Percentiles rank a stretch among this genome's conserved stretches.
Conservation (phyloP, 2,329 filamentous ascomycete genomes). For the Orbilia blumenaviensis region DNA sequence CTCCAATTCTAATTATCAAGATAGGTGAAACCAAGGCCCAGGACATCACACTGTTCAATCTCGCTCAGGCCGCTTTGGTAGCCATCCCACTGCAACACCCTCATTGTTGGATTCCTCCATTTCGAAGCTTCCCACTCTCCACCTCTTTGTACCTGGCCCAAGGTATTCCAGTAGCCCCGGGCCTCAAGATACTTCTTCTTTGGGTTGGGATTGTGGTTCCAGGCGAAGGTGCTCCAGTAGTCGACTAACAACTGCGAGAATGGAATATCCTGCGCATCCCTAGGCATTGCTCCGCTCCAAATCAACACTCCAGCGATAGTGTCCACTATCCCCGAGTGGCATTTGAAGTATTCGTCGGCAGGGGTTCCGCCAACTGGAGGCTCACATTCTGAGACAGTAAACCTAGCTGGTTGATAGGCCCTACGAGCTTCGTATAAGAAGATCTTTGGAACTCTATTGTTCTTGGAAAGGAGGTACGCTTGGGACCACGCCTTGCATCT, state of each 20-base stretch:
- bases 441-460: slow-evolving; percentile 58
- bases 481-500: slow-evolving; percentile 60
- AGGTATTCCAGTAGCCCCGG: slow-evolving; percentile 58
- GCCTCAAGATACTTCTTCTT: slow-evolving; percentile 58
- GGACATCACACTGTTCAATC: slow-evolving; percentile 4
- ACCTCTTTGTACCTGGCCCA: slow-evolving; percentile 57
- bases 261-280: slow-evolving; percentile 60
- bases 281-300: slow-evolving; percentile 59
- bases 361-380: slow-evolving; percentile 53
- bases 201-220: slow-evolving; percentile 60
- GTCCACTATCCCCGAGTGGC: slow-evolving; percentile 62
- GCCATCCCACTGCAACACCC: slow-evolving; percentile 35
- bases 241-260: slow-evolving; percentile 60
- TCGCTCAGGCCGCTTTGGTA: slow-evolving; percentile 20
- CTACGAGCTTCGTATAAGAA: slow-evolving; percentile 62
- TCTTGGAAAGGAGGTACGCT: slow-evolving; percentile 59
- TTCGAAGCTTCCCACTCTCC: slow-evolving; percentile 58
- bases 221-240: slow-evolving; percentile 61
- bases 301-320: slow-evolving; percentile 61
- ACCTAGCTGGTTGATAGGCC: slow-evolving; percentile 60
- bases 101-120: slow-evolving; percentile 24
- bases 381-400: slow-evolving; percentile 59
- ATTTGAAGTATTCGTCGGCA: slow-evolving; percentile 62
- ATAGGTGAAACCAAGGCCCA: slow-evolving; percentile 8
- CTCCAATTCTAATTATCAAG: background rate